A percentile compares a stretch with the other conserved stretches of the same genome.
phyloP scores from a whole-genome alignment of 23 red algal genomes.

The Gracilaria caudata region DNA sequence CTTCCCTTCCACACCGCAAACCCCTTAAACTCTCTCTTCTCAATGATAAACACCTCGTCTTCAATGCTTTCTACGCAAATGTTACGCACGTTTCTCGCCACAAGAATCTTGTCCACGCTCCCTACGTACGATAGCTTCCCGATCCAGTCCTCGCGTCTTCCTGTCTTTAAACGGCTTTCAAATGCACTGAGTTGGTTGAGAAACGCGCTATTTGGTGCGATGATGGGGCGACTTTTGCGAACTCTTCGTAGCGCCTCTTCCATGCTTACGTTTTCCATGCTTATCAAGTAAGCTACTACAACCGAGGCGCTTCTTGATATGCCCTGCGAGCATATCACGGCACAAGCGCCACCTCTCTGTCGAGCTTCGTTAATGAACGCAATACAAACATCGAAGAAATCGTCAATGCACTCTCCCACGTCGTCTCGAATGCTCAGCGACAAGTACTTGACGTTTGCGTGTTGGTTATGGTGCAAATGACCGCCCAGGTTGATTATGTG shows the following conservation, averaged over 20 bases:
- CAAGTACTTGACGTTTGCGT: background rate
- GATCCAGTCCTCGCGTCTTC: background rate
- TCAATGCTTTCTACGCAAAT: background rate
- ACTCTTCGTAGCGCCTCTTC: conserved; percentile 24
- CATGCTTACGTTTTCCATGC: background rate
- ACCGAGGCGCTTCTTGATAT: conserved; percentile 12
- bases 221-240: conserved; percentile 10
- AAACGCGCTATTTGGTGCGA: conserved; percentile 30
- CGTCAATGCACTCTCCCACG: background rate
- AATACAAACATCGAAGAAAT: conserved; percentile 16
- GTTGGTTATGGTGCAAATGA: conserved; percentile 3
- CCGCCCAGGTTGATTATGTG: conserved; percentile 4
- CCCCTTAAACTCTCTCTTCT: background rate
- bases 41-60: conserved; percentile 8
- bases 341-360: conserved; percentile 6
- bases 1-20: conserved; percentile 4
- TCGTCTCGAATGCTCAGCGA: conserved; percentile 30
- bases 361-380: conserved; percentile 7
- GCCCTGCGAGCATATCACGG: conserved; percentile 17
- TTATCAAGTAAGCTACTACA: conserved; percentile 19
- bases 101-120: conserved; percentile 8
- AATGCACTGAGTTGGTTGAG: background rate
- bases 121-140: conserved; percentile 6
- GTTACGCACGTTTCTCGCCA: background rate
- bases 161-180: background rate